phyloP scores from a whole-genome alignment of 805 yeast species.

The Candida ponderosae region DNA sequence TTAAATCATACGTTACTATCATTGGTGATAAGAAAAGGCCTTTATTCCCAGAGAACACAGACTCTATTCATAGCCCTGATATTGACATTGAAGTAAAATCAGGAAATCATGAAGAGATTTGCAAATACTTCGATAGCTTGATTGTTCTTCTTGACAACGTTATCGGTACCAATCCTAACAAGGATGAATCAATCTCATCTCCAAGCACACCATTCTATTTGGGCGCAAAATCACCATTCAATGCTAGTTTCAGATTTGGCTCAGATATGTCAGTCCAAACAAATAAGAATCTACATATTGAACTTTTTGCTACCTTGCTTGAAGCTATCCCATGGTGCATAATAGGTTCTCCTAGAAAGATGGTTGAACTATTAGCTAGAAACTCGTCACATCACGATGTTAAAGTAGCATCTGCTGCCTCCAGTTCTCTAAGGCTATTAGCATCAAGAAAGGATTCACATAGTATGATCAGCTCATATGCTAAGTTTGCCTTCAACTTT shows the following conservation, averaged over 20 bases:
- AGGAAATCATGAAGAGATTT: slow-evolving; percentile 63
- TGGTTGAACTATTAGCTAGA: slow-evolving; percentile 70
- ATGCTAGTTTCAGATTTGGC: slow-evolving; percentile 30
- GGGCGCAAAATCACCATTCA: slow-evolving; percentile 24
- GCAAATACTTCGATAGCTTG: slow-evolving; percentile 45
- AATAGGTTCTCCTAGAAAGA: slow-evolving; percentile 48
- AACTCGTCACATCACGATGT: slow-evolving; percentile 65
- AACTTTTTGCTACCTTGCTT: slow-evolving; percentile 60
- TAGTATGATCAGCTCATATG: slow-evolving; percentile 62
- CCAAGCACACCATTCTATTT: slow-evolving; percentile 27
- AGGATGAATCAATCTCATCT: slow-evolving; percentile 25
- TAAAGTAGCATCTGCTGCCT: slow-evolving; percentile 56
- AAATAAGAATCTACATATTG: slow-evolving; percentile 34
- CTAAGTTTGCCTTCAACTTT: slow-evolving; percentile 72
- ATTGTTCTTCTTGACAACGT: slow-evolving; percentile 53
- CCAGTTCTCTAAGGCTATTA: slow-evolving; percentile 53
- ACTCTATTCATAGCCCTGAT: slow-evolving; percentile 23
- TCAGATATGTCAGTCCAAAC: slow-evolving; percentile 29
- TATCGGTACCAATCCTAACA: slow-evolving; percentile 37
- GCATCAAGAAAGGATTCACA: slow-evolving; percentile 67
- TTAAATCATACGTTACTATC: slow-evolving; percentile 65
- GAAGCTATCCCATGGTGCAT: slow-evolving; percentile 71
- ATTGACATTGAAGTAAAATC: slow-evolving; percentile 21
- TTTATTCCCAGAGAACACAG: slow-evolving; percentile 53
- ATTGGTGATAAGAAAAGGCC: slow-evolving; percentile 65